These are phyloP conservation scores for Hyaloperonospora arabidopsidis DNA, from an alignment of 352 stramenopile species.

Conservation along the genomic window DNA sequence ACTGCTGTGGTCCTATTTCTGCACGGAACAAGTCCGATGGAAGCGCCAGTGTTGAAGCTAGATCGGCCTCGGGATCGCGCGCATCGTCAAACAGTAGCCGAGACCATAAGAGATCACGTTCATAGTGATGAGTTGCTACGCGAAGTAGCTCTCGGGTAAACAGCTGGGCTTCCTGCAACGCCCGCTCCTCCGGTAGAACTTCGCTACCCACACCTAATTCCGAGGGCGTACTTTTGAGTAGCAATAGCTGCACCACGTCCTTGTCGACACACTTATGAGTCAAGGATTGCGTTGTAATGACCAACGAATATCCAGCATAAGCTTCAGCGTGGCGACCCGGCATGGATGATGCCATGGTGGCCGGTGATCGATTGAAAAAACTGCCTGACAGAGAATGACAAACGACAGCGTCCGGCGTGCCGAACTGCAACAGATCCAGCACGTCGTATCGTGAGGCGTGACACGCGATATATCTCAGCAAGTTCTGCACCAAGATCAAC, in stretches of 20 bases:
- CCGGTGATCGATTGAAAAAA: slow-evolving; percentile 62
- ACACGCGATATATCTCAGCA: slow-evolving; percentile 81
- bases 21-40: slow-evolving; percentile 53
- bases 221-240: slow-evolving; percentile 47
- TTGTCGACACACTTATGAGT: slow-evolving; percentile 41
- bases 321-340: slow-evolving; percentile 17
- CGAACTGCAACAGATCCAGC: slow-evolving; percentile 76
- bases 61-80: slow-evolving; percentile 37
- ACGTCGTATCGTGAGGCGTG: slow-evolving; percentile 77
- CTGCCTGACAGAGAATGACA: slow-evolving; percentile 66
- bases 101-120: slow-evolving; percentile 81
- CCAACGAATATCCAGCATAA: slow-evolving; percentile 52
- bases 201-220: slow-evolving; percentile 38
- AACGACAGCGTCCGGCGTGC: slow-evolving; percentile 73
- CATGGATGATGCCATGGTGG: slow-evolving; percentile 22
- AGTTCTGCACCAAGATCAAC: slow-evolving; percentile 65
- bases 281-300: slow-evolving; percentile 70
- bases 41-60: slow-evolving; percentile 48
- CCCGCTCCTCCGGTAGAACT: slow-evolving; percentile 50
- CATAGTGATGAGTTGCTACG: slow-evolving; percentile 74
- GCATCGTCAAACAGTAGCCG: slow-evolving; percentile 66
- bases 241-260: slow-evolving; percentile 60
- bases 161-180: slow-evolving; percentile 63
- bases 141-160: slow-evolving; percentile 76
- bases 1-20: slow-evolving; percentile 70